Evolutionary conservation across 495 filamentous ascomycete genomes (phyloP), one percentile per base, ranked within the genome.

Genomic region (Filosporella fistucella): DNA sequence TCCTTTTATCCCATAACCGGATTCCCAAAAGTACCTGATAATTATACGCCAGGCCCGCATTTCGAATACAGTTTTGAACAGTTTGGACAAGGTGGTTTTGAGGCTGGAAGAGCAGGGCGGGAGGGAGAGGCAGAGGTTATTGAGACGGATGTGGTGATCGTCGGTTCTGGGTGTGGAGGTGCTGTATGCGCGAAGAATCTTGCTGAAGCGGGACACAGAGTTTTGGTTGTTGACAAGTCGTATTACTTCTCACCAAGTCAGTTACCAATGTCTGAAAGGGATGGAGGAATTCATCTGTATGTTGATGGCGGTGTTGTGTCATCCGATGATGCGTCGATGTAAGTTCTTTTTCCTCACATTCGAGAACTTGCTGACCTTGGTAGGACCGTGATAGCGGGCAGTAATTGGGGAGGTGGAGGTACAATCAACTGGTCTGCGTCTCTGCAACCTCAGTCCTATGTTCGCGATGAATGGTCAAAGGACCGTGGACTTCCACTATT

Each of bases 101-200:
- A 20, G 17, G 35, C 35, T 38, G 35, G 35, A 21, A 20, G 35
- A 5, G 35, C 17, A 38, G 35, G 35, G 3, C 20, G 10, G n/a
- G 35, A 21, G 35, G 16, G 35, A 3, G 35, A 38, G 4, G 54
- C 51, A 18, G 65, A 55, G 45, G 76, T 69, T 0, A 58, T 95
- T 39, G 81, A 91, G 32, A 83, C 82, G 3, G 91, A 96, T 59
- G 82, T 94, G 1, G 81, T 94, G 14, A 80, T 96, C 47, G 75
- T 96, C 4, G 91, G 91, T 1, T 90, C 85, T 40, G 91, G 91
- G n/a, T 91, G 86, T 56, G 91, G 91, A 37, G 89, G 86, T n/a
- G 86, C 72, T 0, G 89, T 95, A 0, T 78, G 76, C 22, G 89
- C 91, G n/a, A 89, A 89, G 65, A 84, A 84, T 20, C 67, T 96